Base-by-base conservation (phyloP, 2,329 filamentous ascomycete genomes). In the Trichoderma breve region DNA sequence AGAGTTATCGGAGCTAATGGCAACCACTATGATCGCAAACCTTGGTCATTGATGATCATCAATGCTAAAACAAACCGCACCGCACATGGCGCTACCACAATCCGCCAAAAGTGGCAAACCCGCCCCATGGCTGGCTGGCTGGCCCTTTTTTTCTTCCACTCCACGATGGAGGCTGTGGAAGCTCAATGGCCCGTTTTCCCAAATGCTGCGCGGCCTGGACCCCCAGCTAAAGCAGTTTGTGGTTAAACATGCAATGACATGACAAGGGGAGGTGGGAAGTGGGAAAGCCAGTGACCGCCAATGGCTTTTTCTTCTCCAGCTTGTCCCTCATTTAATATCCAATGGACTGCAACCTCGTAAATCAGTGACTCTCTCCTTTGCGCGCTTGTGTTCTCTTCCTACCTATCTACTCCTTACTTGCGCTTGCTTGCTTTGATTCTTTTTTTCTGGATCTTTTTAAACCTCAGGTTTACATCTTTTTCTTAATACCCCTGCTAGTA, bases 171-270 rank as follows among this genome's bases (percentile, higher is more conserved):
- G 21, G 34, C 30, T 26, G 21, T 26, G 15, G 18, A 30, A 63
- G 60, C 34, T 36, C 58, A 36, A 65, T 65, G 62, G 43, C n/a
- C 62, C 62, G 43, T 24, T 65, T 65, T 53, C 53, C 43, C 36
- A 39, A 30, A 34, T 15, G 62, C 51, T 53, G 28, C 60, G 12
- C 47, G 28, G 62, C 63, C 43, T 51, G 43, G 43, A 21, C n/a
- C 43, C 39, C 43, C n/a, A 51, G 43, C 43, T 51, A 51, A 21
- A 51, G 43, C 43, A 36, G 55, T 57, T 57, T 57, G 64, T 55
- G 55, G 51, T 55, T 55, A 67, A 67, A 26, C 39, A 28, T 26
- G 64, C 36, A 43, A 43, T 43, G 39, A 43, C 39, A 36, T 67
- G 64, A 67, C 51, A 24, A 67, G 64, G 64, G 64, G 55, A 53